Evolutionary conservation across 768 basidiomycete species (phyloP), one percentile per base, ranked within the genome.

Genomic region (Rhodotorula babjevae): DNA sequence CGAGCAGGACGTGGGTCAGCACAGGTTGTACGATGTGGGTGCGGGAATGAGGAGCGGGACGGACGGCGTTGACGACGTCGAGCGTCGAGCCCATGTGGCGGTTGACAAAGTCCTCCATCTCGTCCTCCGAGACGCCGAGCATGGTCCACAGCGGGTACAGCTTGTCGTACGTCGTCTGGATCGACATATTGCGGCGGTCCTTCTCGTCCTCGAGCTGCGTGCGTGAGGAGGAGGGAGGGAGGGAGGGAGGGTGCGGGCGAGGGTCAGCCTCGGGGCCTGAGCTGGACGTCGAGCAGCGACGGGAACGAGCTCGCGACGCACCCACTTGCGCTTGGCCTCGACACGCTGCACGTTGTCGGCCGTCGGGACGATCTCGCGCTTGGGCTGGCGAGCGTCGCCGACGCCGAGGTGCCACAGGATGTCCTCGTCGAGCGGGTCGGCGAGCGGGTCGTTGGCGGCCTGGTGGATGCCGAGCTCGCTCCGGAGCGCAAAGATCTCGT

Each of bases 81-180:
- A 89, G 87, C 3, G 90, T 91, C 77, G 88, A 89, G 7, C 95
- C 95, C 42, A 79, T 95, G 79, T 74, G 80, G 27, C 57, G 84
- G 70, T 97, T 92, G 0, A 97, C 90, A 78, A 99, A 99, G n/a
- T 85, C 87, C 77, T 98, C 92, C 87, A 93, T 92, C 58, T 89
- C 89, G 1, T 81, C 82, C 61, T 93, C 90, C 1, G 85, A 80
- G 10, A 95, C 87, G 23, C 92, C 93, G 69, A 98, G 84, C 67
- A 93, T 83, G 69, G 85, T 85, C 95, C 95, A 99, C 7, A 98
- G 85, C 0, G 87, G 87, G 79, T 95, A 94, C 2, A 99, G 85
- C 74, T 92, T 88, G 80, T 98, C 93, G 78, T 93, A 99, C 84
- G 97, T 89, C 0, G 88, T 85, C 80, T 99, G 95, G 44, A 99